Conservation (phyloP, 345 rosid genomes). For the Brassica juncea region DNA sequence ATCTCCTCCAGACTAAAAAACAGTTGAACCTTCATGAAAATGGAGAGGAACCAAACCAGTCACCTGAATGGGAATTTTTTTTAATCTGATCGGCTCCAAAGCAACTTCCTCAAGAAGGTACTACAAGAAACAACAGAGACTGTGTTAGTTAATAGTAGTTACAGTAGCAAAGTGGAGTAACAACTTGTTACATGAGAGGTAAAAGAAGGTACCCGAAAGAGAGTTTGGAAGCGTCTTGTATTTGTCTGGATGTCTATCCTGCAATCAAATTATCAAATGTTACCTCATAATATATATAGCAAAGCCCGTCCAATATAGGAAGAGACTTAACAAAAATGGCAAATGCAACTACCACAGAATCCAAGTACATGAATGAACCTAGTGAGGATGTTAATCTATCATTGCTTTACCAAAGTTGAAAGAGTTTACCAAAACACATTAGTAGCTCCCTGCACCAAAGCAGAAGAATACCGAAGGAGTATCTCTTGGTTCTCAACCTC, state of each 20-base stretch:
- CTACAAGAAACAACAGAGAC: constrained; percentile 41
- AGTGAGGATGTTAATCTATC: too few species aligned
- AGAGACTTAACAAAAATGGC: not conserved
- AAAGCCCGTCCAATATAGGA: not conserved
- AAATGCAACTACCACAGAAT: not conserved
- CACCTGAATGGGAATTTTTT: constrained; percentile 85
- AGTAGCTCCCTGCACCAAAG: constrained; percentile 96
- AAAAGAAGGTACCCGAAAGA: constrained; percentile 59
- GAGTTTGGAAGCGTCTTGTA: constrained; percentile 72
- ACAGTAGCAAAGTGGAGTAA: constrained; percentile 8
- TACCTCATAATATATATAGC: not conserved
- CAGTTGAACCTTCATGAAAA: constrained; percentile 14
- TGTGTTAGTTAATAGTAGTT: constrained; percentile 1
- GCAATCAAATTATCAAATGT: constrained; percentile 24
- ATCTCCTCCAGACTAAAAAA: constrained; percentile 1
- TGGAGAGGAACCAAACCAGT: not conserved
- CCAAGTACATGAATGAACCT: not conserved
- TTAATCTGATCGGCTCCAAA: constrained; percentile 59
- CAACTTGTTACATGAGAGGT: not conserved
- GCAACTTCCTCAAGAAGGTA: constrained; percentile 93
- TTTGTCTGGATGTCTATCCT: constrained; percentile 97
- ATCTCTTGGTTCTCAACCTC: constrained; percentile 66
- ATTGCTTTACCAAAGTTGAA: not conserved
- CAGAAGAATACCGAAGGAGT: constrained; percentile 89
- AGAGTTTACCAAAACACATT: constrained; percentile 83